Percentiles rank a stretch among this genome's conserved stretches.
phyloP scores from a whole-genome alignment of 371 early-diverging fungal genomes.

The Thermomucor indicae-seudaticae region DNA sequence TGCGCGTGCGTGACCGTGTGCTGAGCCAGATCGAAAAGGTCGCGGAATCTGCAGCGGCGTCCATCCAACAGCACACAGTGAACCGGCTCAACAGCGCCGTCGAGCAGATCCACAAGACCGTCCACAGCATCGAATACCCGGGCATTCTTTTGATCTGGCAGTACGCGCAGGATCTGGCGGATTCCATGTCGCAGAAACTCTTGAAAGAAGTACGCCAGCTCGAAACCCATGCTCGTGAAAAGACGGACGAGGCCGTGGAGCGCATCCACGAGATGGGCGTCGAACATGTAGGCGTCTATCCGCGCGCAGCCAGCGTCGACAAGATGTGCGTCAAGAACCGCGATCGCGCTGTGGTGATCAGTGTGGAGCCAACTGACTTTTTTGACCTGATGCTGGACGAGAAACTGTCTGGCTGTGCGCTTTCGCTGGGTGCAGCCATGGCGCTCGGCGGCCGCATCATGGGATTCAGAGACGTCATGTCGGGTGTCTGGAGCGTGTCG shows the following conservation, averaged over 20 bases:
- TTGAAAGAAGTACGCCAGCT: constrained; percentile 60
- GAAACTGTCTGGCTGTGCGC: constrained; percentile 43
- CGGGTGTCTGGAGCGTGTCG: constrained; percentile 40
- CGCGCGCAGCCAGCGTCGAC: constrained; percentile 37
- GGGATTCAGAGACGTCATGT: constrained; percentile 42
- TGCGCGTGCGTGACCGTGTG: constrained; percentile 51
- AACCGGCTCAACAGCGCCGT: constrained; percentile 53
- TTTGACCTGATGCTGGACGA: constrained; percentile 61
- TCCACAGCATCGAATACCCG: constrained; percentile 69
- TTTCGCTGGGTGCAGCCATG: constrained; percentile 35
- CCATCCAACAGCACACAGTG: constrained; percentile 51
- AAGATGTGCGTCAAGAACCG: constrained; percentile 44
- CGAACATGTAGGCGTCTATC: constrained; percentile 46
- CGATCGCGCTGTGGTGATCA: constrained; percentile 42
- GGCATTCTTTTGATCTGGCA: constrained; percentile 81
- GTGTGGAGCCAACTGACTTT: constrained; percentile 67
- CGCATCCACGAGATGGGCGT: constrained; percentile 60
- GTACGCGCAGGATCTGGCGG: constrained; percentile 77
- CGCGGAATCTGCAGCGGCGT: constrained; percentile 59
- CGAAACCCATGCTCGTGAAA: constrained; percentile 66
- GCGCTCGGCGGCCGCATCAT: constrained; percentile 46
- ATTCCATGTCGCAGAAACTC: constrained; percentile 61
- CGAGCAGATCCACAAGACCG: constrained; percentile 59
- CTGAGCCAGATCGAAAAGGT: constrained; percentile 63
- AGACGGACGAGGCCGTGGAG: constrained; percentile 55